Percentiles rank a stretch among this genome's conserved stretches.
These are phyloP conservation scores for Theobroma cacao DNA, from an alignment of 345 rosid genomes.

Conservation along the genomic window DNA sequence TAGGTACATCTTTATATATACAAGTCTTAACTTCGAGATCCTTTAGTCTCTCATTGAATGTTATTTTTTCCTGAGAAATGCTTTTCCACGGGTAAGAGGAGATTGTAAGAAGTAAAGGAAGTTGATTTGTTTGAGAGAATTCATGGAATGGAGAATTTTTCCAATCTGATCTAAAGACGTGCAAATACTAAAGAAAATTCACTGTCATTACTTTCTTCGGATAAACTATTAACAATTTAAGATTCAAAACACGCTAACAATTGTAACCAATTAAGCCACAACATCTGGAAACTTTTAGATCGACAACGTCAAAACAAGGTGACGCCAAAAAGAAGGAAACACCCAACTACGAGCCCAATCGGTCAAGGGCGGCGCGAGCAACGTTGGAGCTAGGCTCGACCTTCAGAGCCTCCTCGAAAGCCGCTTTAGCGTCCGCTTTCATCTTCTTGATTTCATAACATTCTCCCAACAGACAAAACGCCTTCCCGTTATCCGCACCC, in stretches of 20 bases:
- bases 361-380: constrained; percentile 41
- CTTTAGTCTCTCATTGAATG: too few species aligned
- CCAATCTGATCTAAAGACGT: not conserved
- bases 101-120: too few species aligned
- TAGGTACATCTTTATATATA: too few species aligned
- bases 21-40: too few species aligned
- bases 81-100: too few species aligned
- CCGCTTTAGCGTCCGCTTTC: constrained; percentile 42
- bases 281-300: not conserved
- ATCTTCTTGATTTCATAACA: constrained; percentile 54
- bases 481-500: constrained; percentile 31
- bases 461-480: constrained; percentile 45
- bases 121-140: too few species aligned
- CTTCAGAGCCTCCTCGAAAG: constrained; percentile 46
- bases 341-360: constrained; percentile 19
- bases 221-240: too few species aligned
- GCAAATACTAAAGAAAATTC: not conserved
- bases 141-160: too few species aligned
- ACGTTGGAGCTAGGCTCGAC: constrained; percentile 28
- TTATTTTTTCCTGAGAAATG: too few species aligned
- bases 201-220: not conserved
- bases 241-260: not conserved
- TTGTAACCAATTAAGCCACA: too few species aligned
- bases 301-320: not conserved
- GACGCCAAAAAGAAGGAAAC: not conserved